These are phyloP conservation scores for Phalaenopsis aphrodite DNA, from an alignment of 106 monocot genomes.

Conservation along the genomic window DNA sequence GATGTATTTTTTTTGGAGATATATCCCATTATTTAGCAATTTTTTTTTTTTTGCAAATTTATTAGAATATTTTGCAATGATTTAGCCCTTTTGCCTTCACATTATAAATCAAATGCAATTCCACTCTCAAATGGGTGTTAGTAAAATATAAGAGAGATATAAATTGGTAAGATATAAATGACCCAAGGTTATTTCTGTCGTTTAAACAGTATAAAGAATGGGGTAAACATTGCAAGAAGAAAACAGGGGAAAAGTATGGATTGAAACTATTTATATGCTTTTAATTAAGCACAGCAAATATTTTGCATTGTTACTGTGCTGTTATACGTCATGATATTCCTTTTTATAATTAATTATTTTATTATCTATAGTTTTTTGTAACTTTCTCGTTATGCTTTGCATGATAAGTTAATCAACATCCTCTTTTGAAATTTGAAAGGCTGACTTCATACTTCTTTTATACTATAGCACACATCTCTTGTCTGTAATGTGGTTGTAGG, in stretches of 20 bases:
- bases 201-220: not conserved
- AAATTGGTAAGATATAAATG: not conserved
- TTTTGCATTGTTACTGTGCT: too few relatives aligned
- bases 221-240: too few relatives aligned
- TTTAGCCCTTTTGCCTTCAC: not conserved
- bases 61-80: not conserved
- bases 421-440: not conserved
- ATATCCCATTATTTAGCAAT: not conserved
- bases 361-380: not conserved
- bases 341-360: not conserved
- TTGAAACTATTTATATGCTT: not conserved
- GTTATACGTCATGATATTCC: too few relatives aligned
- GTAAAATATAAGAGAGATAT: not conserved
- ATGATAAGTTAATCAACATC: not conserved
- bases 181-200: not conserved
- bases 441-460: not conserved
- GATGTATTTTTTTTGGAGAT: not conserved
- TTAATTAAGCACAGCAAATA: not conserved
- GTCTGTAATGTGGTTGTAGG: constrained; percentile 30
- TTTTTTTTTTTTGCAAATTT: not conserved
- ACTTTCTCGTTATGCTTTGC: not conserved
- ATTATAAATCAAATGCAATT: not conserved
- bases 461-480: not conserved
- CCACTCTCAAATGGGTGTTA: not conserved
- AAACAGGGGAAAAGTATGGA: not conserved